phyloP scores from a whole-genome alignment of 345 rosid genomes.

The Gossypium mustelinum region DNA sequence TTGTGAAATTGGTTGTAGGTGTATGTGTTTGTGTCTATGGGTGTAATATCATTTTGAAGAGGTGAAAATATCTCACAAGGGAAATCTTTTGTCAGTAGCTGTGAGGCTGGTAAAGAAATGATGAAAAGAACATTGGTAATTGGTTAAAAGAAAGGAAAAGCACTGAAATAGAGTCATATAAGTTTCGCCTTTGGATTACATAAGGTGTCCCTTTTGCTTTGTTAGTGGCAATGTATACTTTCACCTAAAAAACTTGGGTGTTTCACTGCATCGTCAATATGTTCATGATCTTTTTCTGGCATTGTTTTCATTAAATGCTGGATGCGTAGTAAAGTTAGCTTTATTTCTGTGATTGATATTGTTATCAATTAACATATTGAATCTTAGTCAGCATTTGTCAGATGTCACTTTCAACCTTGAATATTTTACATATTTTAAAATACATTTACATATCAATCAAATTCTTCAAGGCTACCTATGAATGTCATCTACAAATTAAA shows the following conservation, averaged over 20 bases:
- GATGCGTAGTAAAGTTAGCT: neutral
- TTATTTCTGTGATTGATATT: neutral
- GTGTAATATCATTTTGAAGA: neutral
- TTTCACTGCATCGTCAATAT: neutral
- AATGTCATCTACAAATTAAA: neutral
- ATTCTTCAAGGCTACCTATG: neutral
- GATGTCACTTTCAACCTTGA: conserved; percentile 5
- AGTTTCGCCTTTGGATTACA: neutral
- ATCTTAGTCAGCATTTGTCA: neutral
- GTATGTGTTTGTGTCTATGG: neutral
- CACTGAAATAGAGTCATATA: neutral
- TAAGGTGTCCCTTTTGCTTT: neutral
- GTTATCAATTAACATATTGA: neutral
- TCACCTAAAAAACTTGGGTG: neutral
- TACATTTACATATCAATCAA: neutral
- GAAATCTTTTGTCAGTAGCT: neutral
- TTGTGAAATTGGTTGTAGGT: neutral
- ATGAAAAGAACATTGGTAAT: neutral
- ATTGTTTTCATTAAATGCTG: neutral
- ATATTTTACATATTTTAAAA: neutral
- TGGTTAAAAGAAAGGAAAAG: neutral
- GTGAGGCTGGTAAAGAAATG: neutral
- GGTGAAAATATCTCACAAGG: neutral
- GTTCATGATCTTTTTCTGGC: neutral
- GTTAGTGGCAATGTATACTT: neutral